Base-by-base conservation (phyloP, 371 early-diverging fungal species). In the Lichtheimia ramosa region DNA sequence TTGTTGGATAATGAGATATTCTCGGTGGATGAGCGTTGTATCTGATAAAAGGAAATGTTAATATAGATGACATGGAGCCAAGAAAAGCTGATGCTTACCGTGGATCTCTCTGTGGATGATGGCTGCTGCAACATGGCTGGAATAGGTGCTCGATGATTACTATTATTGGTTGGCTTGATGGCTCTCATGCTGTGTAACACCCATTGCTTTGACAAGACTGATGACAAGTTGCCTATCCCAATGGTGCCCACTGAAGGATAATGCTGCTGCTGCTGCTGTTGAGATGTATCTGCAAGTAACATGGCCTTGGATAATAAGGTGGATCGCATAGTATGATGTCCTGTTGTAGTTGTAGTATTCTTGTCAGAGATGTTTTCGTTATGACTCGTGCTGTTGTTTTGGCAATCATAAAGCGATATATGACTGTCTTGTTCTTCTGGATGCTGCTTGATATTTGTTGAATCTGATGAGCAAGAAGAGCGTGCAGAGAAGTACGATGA, bases 401-500 rank as follows among this genome's bases (percentile, higher is more conserved):
- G 5, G 10, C 10, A 34, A 34, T 34, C 34, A 34, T 34, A 34
- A 34, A 34, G 5, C 1, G 34, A 10, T 34, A 8, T 2, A 34
- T 34, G 34, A 8, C 34, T 5, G 2, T 34, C 5, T 34, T 10
- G 2, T 34, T 34, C 34, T 34, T 34, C 10, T 6, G 6, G 1
- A 34, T 34, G 25, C 25, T 25, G 3, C 25, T 25, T 25, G 25
- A n/a, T n/a, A n/a, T n/a, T n/a, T n/a, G n/a, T 59, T 51, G 59
- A 59, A 48, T 54, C 18, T 5, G 60, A 60, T 14, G 54, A 48
- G 7, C 7, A 27, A 40, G 43, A 60, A 7, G 60, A 60, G 1
- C 46, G 53, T 0, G 60, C 60, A 2, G 60, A 60, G 23, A 60
- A 60, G 39, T 60, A 60, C 15, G 60, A 60, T 3, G 60, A 60